A percentile compares a stretch with the other conserved stretches of the same genome.
phyloP scores from a whole-genome alignment of 2,329 filamentous ascomycete genomes.

The Talaromyces sp. region DNA sequence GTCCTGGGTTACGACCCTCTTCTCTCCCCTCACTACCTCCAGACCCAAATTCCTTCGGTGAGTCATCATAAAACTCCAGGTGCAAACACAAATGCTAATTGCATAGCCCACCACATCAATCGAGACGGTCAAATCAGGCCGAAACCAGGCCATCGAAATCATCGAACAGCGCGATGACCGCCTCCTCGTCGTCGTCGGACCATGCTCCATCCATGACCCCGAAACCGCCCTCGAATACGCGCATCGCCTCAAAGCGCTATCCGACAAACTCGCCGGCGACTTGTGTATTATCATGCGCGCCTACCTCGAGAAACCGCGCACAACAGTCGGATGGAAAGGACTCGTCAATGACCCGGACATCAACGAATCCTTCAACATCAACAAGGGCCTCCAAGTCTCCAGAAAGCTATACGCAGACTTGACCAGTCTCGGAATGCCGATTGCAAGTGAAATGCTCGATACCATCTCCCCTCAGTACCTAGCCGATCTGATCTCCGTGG shows the following conservation, averaged over 20 bases:
- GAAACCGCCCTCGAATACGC: constrained; percentile 85
- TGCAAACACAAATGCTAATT: constrained; percentile 45
- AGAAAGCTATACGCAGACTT: constrained; percentile 91
- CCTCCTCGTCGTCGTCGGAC: constrained; percentile 89
- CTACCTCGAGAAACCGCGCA: constrained; percentile 98
- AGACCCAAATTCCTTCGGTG: constrained; percentile 73
- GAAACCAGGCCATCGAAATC: constrained; percentile 65
- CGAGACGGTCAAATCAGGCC: constrained; percentile 44
- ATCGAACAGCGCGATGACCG: constrained; percentile 76
- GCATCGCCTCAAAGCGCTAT: constrained; percentile 69
- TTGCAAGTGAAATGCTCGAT: constrained; percentile 97
- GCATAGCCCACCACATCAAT: constrained; percentile 41
- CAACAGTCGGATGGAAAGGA: constrained; percentile 98
- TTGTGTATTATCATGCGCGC: constrained; percentile 95
- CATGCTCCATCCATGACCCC: constrained; percentile 97
- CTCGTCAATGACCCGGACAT: constrained; percentile 99
- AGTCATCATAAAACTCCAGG: constrained; percentile 44
- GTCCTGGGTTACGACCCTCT: constrained; percentile 93
- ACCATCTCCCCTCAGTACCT: constrained; percentile 98
- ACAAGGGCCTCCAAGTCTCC: constrained; percentile 93
- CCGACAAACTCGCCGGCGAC: constrained; percentile 77
- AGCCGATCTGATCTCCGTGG: constrained; percentile 90
- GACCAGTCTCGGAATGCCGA: constrained; percentile 83
- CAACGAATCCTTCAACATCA: constrained; percentile 96
- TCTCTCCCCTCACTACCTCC: constrained; percentile 82